phyloP scores from a whole-genome alignment of 1,139 yeast genomes.

The Blastobotrys raffinosifermentans region DNA sequence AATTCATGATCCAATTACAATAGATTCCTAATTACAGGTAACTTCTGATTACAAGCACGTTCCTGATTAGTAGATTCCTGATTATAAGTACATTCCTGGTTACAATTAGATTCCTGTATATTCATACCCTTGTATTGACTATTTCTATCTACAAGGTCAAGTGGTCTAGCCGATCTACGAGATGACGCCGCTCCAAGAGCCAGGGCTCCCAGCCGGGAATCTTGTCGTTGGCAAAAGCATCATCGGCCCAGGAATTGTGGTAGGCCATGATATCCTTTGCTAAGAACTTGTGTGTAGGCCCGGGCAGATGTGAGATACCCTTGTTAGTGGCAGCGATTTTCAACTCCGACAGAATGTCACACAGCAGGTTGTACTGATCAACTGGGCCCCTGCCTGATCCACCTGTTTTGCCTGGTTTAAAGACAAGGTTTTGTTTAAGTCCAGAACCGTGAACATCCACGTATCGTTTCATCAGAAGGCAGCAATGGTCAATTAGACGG shows the following conservation, averaged over 20 bases:
- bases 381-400: background rate
- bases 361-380: background rate
- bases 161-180: no score
- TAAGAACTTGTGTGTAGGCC: background rate
- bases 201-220: constrained; percentile 2
- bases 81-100: no score
- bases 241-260: background rate
- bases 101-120: no score
- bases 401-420: background rate
- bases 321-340: no score
- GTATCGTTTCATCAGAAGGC: constrained; percentile 1
- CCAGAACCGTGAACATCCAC: background rate
- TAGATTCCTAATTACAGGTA: no score
- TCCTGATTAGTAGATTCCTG: no score
- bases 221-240: background rate
- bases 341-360: constrained; percentile 1
- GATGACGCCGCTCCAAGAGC: no score
- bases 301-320: no score
- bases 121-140: no score
- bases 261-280: background rate
- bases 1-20: no score
- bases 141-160: no score
- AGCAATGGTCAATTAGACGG: background rate
- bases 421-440: background rate
- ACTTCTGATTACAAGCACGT: no score